Percentiles rank a stretch among this genome's conserved stretches.
Conservation (phyloP, 2,329 filamentous ascomycete species). For the Amauroascus verrucosus region DNA sequence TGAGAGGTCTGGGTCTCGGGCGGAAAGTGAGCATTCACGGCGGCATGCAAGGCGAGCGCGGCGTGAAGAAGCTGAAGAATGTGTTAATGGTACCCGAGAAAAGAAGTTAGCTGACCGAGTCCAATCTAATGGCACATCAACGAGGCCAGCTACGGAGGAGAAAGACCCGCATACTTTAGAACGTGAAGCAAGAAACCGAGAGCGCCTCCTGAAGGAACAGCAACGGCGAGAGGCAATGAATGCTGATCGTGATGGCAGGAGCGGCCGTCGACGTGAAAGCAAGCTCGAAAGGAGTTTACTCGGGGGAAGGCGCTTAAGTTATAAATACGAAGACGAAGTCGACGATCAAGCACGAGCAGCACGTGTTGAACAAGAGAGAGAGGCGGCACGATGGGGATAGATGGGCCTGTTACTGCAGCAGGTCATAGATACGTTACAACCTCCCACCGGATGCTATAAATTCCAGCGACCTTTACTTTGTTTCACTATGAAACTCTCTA, state of each 20-base stretch:
- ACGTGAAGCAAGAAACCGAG: conserved; percentile 55
- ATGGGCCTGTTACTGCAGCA: background rate
- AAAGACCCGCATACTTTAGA: conserved; percentile 66
- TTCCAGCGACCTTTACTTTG: too few relatives aligned
- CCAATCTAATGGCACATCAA: conserved; percentile 1
- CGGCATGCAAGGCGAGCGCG: conserved; percentile 31
- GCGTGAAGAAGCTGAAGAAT: conserved; percentile 22
- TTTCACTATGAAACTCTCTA: too few relatives aligned
- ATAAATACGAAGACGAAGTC: conserved; percentile 42
- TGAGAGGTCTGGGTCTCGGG: conserved; percentile 30
- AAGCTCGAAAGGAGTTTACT: conserved; percentile 24
- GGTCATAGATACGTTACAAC: too few relatives aligned
- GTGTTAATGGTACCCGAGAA: conserved; percentile 4
- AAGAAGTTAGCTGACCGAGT: conserved; percentile 2
- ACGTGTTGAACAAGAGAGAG: conserved; percentile 33
- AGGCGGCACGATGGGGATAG: conserved; percentile 27
- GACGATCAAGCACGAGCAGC: conserved; percentile 27
- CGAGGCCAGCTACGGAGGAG: conserved; percentile 21
- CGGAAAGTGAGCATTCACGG: conserved; percentile 25
- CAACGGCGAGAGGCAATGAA: conserved; percentile 51
- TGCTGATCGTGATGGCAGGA: conserved; percentile 24
- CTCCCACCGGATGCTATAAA: background rate
- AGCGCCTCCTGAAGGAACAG: conserved; percentile 54
- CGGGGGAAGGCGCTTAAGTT: conserved; percentile 35
- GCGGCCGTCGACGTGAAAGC: conserved; percentile 27